Conservation (phyloP, 371 early-diverging fungal genomes). For the Mucor mucedo region DNA sequence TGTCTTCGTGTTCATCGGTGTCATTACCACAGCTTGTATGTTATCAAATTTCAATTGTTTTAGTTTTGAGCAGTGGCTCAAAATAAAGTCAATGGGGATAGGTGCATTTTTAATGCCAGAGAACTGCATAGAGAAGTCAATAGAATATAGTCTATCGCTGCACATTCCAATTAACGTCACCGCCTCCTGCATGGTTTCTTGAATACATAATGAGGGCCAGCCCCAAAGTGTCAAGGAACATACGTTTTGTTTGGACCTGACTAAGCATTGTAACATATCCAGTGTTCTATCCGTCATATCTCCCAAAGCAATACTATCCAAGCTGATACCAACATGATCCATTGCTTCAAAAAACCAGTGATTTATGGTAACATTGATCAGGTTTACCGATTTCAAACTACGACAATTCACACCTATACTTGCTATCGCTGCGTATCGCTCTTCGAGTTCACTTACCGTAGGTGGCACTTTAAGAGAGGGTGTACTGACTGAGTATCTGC, state of each 20-base stretch:
- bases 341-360: conserved; percentile 19
- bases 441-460: conserved; percentile 1
- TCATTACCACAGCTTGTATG: conserved; percentile 5
- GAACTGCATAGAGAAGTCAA: conserved; percentile 25
- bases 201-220: conserved; percentile 29
- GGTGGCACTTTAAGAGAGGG: neutral
- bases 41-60: conserved; percentile 12
- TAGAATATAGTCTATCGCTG: conserved; percentile 7
- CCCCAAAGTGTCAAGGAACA: conserved; percentile 26
- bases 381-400: conserved; percentile 5
- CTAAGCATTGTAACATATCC: conserved; percentile 7
- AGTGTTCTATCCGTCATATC: conserved; percentile 29
- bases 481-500: conserved; percentile 13
- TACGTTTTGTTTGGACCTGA: conserved; percentile 17
- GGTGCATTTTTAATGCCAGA: conserved; percentile 25
- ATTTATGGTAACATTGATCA: conserved; percentile 19
- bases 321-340: conserved; percentile 10
- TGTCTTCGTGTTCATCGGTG: neutral
- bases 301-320: conserved; percentile 17
- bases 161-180: conserved; percentile 12
- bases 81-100: conserved; percentile 11
- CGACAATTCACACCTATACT: conserved; percentile 4
- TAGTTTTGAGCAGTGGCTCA: conserved; percentile 5
- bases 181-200: conserved; percentile 18
- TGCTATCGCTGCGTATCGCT: conserved; percentile 15